Conservation (phyloP, 225 moss, liverwort and hornwort species). For the Pleurozium schreberi region DNA sequence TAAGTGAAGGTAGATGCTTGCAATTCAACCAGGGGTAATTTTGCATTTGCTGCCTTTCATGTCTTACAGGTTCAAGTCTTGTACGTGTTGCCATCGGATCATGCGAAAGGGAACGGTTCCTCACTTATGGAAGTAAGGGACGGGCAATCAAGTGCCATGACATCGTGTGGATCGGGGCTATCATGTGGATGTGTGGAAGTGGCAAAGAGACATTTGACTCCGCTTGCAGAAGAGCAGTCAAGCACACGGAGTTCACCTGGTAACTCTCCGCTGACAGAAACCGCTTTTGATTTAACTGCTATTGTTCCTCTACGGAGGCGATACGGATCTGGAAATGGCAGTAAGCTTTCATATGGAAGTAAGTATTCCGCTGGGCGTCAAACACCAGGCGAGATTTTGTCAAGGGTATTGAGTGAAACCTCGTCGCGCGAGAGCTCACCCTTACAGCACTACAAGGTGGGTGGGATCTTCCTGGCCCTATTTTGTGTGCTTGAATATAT, state of each 20-base stretch:
- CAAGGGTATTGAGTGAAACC: conserved; percentile 24
- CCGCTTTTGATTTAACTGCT: conserved; percentile 17
- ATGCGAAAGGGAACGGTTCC: conserved; percentile 19
- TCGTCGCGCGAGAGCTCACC: conserved; percentile 16
- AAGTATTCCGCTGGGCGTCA: conserved; percentile 1
- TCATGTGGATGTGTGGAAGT: conserved; percentile 72
- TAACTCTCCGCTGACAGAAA: conserved; percentile 15
- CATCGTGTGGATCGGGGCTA: conserved; percentile 24
- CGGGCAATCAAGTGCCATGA: not conserved
- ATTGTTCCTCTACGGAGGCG: conserved; percentile 51
- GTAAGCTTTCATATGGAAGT: conserved; percentile 9
- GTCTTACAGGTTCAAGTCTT: conserved; percentile 34
- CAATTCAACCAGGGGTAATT: not conserved
- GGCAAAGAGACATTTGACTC: conserved; percentile 37
- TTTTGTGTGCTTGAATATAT: not conserved
- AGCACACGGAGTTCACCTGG: conserved; percentile 25
- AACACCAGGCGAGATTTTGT: conserved; percentile 23
- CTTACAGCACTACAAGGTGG: conserved; percentile 18
- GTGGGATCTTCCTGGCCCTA: not conserved
- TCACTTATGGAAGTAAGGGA: conserved; percentile 6
- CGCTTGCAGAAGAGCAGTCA: conserved; percentile 36
- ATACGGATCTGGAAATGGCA: conserved; percentile 40
- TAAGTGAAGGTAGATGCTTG: not conserved
- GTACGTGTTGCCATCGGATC: conserved; percentile 11
- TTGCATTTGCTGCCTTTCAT: not conserved